Percentiles rank a stretch among this genome's conserved stretches.
phyloP scores from a whole-genome alignment of 148 eudicot genomes.

The Silene conica region DNA sequence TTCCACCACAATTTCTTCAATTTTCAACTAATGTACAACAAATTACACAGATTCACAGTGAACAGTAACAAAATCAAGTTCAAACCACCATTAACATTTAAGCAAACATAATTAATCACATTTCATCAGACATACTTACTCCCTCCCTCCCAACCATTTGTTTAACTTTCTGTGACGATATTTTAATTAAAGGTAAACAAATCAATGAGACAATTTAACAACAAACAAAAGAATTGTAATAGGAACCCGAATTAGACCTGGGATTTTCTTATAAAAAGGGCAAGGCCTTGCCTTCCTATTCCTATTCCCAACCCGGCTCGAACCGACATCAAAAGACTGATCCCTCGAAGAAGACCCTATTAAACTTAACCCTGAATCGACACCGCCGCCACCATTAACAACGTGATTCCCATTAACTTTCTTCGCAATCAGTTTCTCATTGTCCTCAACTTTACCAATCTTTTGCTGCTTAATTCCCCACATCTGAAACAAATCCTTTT shows the following conservation, averaged over 20 bases:
- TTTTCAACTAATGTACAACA: background rate
- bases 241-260: slow-evolving; percentile 28
- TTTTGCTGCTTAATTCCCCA: slow-evolving; percentile 35
- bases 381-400: background rate
- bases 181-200: background rate
- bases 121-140: slow-evolving; percentile 6
- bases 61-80: too few relatives aligned
- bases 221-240: too few relatives aligned
- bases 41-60: background rate
- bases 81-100: too few relatives aligned
- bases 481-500: slow-evolving; percentile 38
- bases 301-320: background rate
- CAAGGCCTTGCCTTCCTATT: slow-evolving; percentile 33
- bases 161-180: too few relatives aligned
- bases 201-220: background rate
- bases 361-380: background rate
- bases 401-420: slow-evolving; percentile 1
- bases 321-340: slow-evolving; percentile 3
- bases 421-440: background rate
- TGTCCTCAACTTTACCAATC: background rate
- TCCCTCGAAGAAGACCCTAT: background rate
- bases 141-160: too few relatives aligned
- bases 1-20: background rate
- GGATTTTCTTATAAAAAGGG: slow-evolving; percentile 68
- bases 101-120: background rate